These are phyloP conservation scores for Sugiyamaella qingdaonensis DNA, from an alignment of 805 yeast species.

Conservation along the genomic window DNA sequence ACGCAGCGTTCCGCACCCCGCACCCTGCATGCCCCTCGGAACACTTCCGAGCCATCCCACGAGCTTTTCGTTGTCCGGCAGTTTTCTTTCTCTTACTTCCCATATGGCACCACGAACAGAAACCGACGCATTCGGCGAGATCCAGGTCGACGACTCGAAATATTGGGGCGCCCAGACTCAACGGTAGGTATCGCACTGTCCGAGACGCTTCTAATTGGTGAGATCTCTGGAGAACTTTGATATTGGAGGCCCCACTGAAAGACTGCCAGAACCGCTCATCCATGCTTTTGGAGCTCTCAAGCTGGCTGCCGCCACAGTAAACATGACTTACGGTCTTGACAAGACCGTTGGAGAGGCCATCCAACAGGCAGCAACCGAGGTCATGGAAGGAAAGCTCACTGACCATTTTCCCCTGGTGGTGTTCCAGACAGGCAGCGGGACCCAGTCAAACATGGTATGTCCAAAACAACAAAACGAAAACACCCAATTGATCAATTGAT, in stretches of 20 bases:
- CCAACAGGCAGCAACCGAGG: constrained; percentile 93
- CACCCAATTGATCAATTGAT: no score
- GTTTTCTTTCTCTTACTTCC: constrained; percentile 1
- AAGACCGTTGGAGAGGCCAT: constrained; percentile 80
- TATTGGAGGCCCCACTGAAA: constrained; percentile 89
- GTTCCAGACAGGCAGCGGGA: constrained; percentile 98
- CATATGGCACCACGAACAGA: constrained; percentile 55
- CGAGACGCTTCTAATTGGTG: background rate
- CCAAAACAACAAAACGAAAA: background rate
- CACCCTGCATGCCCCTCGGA: background rate
- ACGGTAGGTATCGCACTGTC: constrained; percentile 23
- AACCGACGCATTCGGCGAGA: constrained; percentile 95
- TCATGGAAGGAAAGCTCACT: constrained; percentile 80
- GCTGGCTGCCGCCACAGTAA: constrained; percentile 91
- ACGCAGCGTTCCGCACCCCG: no score
- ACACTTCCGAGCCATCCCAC: background rate
- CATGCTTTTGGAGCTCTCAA: constrained; percentile 90
- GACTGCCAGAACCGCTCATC: constrained; percentile 87
- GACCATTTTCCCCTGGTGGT: constrained; percentile 98
- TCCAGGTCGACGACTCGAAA: constrained; percentile 78
- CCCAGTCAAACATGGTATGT: constrained; percentile 84
- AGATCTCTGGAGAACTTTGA: constrained; percentile 91
- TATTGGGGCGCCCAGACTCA: constrained; percentile 98
- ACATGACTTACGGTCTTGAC: constrained; percentile 79
- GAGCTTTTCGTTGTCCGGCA: background rate